A percentile compares a stretch with the other conserved stretches of the same genome.
These are phyloP conservation scores for Lecanicillium sp. DNA, from an alignment of 2,329 filamentous ascomycete species.

Conservation along the genomic window DNA sequence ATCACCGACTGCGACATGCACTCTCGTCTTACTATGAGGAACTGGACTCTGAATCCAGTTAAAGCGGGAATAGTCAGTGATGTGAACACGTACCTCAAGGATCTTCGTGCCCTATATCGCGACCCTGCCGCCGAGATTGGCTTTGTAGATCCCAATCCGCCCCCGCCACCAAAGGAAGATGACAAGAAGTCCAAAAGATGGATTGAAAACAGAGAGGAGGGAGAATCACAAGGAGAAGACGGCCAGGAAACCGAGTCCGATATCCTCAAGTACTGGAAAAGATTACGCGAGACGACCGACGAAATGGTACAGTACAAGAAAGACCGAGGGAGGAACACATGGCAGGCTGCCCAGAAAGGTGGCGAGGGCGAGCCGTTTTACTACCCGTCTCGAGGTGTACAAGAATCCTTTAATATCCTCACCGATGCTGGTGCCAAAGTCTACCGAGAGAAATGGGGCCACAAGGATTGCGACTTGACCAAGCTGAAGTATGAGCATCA, in stretches of 20 bases:
- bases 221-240: slow-evolving; percentile 4
- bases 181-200: slow-evolving; percentile 3
- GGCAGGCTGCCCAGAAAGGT: slow-evolving; percentile 43
- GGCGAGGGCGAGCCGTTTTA: slow-evolving; percentile 47
- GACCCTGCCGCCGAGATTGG: slow-evolving; percentile 26
- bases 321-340: slow-evolving; percentile 37
- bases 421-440: slow-evolving; percentile 37
- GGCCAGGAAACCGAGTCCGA: background rate
- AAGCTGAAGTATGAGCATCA: slow-evolving; percentile 33
- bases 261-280: slow-evolving; percentile 10
- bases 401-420: slow-evolving; percentile 33
- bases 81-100: slow-evolving; percentile 35
- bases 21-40: slow-evolving; percentile 36
- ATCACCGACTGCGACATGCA: slow-evolving; percentile 51
- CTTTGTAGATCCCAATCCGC: slow-evolving; percentile 30
- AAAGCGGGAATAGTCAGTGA: slow-evolving; percentile 36
- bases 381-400: slow-evolving; percentile 37
- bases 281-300: slow-evolving; percentile 16
- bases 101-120: slow-evolving; percentile 38
- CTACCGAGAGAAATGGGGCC: slow-evolving; percentile 37
- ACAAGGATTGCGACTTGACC: slow-evolving; percentile 34
- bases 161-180: slow-evolving; percentile 16
- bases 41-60: slow-evolving; percentile 31
- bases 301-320: slow-evolving; percentile 36
- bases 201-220: too few species aligned